Evolutionary conservation across 768 basidiomycete species (phyloP).

Genomic region (Phanerochaete carnosa): DNA sequence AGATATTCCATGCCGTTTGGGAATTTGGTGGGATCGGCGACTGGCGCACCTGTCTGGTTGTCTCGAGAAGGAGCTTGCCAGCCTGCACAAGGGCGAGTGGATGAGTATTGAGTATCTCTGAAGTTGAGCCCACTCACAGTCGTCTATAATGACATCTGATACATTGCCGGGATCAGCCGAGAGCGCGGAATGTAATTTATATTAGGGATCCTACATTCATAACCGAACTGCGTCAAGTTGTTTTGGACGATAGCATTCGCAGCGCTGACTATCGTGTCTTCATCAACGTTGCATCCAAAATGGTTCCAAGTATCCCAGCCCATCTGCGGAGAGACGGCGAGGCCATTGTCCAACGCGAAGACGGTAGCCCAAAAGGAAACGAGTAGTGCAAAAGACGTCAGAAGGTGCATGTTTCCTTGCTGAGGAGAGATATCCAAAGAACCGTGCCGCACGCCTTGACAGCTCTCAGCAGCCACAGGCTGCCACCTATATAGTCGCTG

Average conservation of each 20-base stretch:
- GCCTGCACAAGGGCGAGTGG: constrained; percentile 20
- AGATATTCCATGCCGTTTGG: constrained; percentile 28
- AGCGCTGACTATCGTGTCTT: constrained; percentile 31
- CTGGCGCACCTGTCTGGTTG: constrained; percentile 27
- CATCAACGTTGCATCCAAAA: constrained; percentile 35
- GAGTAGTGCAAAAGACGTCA: constrained; percentile 7
- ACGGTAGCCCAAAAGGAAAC: constrained; percentile 9
- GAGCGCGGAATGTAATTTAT: not conserved
- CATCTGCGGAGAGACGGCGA: constrained; percentile 34
- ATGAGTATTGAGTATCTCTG: not conserved
- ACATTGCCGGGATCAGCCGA: not conserved
- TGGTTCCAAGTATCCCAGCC: constrained; percentile 39
- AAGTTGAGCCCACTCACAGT: constrained; percentile 26
- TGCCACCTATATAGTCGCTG: not conserved
- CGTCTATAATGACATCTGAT: constrained; percentile 35
- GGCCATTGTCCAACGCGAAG: constrained; percentile 25
- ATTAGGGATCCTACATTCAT: constrained; percentile 29
- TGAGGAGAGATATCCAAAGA: not conserved
- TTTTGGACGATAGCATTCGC: constrained; percentile 31
- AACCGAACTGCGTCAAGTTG: constrained; percentile 32
- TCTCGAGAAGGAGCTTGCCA: constrained; percentile 31
- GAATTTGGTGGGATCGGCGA: constrained; percentile 29
- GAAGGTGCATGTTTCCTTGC: not conserved
- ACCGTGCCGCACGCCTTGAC: not conserved
- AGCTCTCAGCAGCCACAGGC: not conserved